Base-by-base conservation (phyloP, 2,329 filamentous ascomycete genomes). In the Monosporascus sp. region DNA sequence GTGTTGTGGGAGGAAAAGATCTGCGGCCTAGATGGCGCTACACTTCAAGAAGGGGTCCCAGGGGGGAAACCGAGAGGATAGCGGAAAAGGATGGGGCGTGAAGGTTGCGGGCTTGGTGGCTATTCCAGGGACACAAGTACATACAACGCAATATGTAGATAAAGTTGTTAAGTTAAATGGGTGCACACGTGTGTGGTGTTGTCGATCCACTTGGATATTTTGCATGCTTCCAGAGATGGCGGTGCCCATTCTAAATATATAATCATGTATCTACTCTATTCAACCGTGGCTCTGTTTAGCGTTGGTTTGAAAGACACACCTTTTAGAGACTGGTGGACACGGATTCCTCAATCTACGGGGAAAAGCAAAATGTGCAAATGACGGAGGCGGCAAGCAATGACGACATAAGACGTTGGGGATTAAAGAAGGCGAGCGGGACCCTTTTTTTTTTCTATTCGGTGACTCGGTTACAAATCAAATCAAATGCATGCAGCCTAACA, bases 11-110 rank as follows among this genome's bases (percentile, higher is more conserved):
- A 55, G 62, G 63, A 53, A 66, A 62, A 60, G 63, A 66, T 66
- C 63, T 62, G 62, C 63, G 58, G 58, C 53, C 61, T 51, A 60
- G 42, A 65, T 61, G 62, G 63, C 62, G 62, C 62, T 64, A 64
- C 54, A 54, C 54, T 60, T 58, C 54, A 59, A 58, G 58, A 46
- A 27, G 42, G 42, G 24, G 42, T 46, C 42, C 24, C 11, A 31
- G 5, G 20, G 41, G 42, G 39, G 39, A 2, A 20, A 14, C 39
- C 39, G 39, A 42, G 22, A 42, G 39, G 11, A 42, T 24, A 24
- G 42, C 24, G 42, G 42, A 46, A 34, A 34, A 18, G 42, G 42
- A 27, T 25, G 14, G 42, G 24, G 42, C 22, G 42, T 17, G 42
- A 25, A 27, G 42, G n/a, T 46, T 22, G 25, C 24, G 15, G 14